A percentile compares a stretch with the other conserved stretches of the same genome.
Evolutionary conservation across 345 rosid genomes (phyloP).

Genomic region (Brassica cretica): DNA sequence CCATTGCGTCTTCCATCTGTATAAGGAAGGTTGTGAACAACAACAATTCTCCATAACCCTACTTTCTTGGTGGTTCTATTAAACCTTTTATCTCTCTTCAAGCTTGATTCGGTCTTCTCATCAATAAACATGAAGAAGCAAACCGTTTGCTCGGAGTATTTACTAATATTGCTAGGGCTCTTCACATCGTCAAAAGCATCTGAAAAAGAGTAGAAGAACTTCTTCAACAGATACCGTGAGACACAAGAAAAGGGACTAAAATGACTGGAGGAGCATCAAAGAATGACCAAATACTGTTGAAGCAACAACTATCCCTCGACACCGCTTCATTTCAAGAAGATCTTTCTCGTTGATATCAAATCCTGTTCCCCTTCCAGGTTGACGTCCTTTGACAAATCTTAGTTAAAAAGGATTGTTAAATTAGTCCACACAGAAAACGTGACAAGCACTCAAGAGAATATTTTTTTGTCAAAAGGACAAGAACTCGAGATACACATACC

Average conservation of each 20-base stretch:
- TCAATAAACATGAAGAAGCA: constrained; percentile 90
- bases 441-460: constrained; percentile 31
- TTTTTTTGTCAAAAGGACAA: neutral
- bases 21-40: constrained; percentile 75
- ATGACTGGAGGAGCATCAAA: neutral
- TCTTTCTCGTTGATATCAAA: constrained; percentile 70
- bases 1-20: constrained; percentile 81
- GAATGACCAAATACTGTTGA: constrained; percentile 87
- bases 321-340: constrained; percentile 76
- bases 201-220: constrained; percentile 25
- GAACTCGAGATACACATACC: constrained; percentile 52
- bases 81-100: constrained; percentile 51
- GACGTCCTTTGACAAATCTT: constrained; percentile 82
- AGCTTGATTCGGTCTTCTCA: constrained; percentile 70
- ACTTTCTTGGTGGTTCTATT: constrained; percentile 50
- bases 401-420: neutral
- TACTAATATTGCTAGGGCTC: constrained; percentile 70
- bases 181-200: constrained; percentile 80
- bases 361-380: constrained; percentile 73
- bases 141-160: constrained; percentile 61
- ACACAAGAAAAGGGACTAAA: constrained; percentile 19
- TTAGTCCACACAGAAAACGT: neutral
- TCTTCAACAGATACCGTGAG: constrained; percentile 13
- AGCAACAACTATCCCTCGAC: constrained; percentile 75
- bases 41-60: constrained; percentile 84